These are phyloP conservation scores for Aspergillus nidulans DNA, from an alignment of 495 filamentous ascomycete genomes.

Conservation along the genomic window DNA sequence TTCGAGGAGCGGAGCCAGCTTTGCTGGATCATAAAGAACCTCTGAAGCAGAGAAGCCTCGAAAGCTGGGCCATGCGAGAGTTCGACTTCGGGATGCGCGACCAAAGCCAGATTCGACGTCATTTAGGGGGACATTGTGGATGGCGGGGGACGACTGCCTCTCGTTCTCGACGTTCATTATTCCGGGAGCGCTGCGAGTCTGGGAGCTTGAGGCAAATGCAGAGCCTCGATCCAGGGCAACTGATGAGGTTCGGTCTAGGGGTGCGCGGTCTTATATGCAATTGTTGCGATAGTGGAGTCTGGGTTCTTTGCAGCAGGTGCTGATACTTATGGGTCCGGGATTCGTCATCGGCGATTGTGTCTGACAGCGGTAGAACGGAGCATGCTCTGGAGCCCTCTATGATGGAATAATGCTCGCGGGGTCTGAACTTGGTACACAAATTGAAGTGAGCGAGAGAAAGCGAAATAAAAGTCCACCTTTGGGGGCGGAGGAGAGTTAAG, in stretches of 20 bases:
- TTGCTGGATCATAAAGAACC: slow-evolving; percentile 25
- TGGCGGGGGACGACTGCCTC: slow-evolving; percentile 18
- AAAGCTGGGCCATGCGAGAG: slow-evolving; percentile 7
- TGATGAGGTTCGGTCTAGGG: neutral
- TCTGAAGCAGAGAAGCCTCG: slow-evolving; percentile 24
- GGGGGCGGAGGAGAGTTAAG: slow-evolving; percentile 1
- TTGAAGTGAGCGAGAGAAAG: neutral
- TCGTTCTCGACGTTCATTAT: slow-evolving; percentile 17
- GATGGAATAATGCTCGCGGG: neutral
- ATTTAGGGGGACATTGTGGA: slow-evolving; percentile 27
- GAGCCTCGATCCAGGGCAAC: neutral
- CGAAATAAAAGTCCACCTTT: neutral
- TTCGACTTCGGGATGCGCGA: slow-evolving; percentile 2
- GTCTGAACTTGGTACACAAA: neutral
- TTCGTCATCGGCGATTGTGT: slow-evolving; percentile 10
- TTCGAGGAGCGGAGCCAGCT: slow-evolving; percentile 15
- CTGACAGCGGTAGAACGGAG: neutral
- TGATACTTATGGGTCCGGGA: neutral
- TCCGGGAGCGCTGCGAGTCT: neutral
- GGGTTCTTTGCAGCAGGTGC: neutral
- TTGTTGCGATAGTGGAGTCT: neutral
- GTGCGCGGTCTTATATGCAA: neutral
- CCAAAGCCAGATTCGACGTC: slow-evolving; percentile 29
- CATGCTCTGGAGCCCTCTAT: slow-evolving; percentile 1
- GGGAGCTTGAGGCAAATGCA: neutral